Evolutionary conservation across 2,329 filamentous ascomycete species (phyloP).

Genomic region (Cladosporium sp.): DNA sequence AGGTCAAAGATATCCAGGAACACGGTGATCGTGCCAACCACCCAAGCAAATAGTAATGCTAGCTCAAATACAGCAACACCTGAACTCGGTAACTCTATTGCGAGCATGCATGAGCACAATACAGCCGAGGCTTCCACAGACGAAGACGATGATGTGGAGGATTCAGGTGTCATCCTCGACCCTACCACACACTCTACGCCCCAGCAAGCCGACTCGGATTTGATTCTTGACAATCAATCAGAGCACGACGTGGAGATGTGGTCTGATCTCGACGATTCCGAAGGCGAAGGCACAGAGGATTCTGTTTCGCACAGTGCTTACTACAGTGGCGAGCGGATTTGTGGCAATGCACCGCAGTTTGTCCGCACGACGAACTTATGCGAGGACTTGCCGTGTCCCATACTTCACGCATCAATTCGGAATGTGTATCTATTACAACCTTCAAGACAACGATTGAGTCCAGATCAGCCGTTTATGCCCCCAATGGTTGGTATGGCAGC

Average conservation of each 20-base stretch:
- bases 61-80: not conserved
- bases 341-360: slow-evolving; percentile 26
- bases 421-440: slow-evolving; percentile 44
- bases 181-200: not conserved
- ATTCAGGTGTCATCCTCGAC: not conserved
- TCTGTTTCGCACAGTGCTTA: slow-evolving; percentile 20
- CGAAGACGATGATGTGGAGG: not conserved
- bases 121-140: not conserved
- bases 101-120: not conserved
- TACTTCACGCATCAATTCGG: slow-evolving; percentile 38
- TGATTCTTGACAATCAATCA: not conserved
- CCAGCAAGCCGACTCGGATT: not conserved
- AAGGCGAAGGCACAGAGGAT: slow-evolving; percentile 27
- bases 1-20: not conserved
- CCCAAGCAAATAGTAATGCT: not conserved
- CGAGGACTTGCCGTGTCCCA: slow-evolving; percentile 34
- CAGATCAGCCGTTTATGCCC: slow-evolving; percentile 15
- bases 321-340: slow-evolving; percentile 25
- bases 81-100: not conserved
- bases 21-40: not conserved
- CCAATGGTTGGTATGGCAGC: slow-evolving; percentile 36
- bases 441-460: not conserved
- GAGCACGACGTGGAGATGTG: slow-evolving; percentile 5
- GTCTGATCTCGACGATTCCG: slow-evolving; percentile 16
- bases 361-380: slow-evolving; percentile 23